Conservation (phyloP, 139 green algal species). For the Spirogloea muscicola region DNA sequence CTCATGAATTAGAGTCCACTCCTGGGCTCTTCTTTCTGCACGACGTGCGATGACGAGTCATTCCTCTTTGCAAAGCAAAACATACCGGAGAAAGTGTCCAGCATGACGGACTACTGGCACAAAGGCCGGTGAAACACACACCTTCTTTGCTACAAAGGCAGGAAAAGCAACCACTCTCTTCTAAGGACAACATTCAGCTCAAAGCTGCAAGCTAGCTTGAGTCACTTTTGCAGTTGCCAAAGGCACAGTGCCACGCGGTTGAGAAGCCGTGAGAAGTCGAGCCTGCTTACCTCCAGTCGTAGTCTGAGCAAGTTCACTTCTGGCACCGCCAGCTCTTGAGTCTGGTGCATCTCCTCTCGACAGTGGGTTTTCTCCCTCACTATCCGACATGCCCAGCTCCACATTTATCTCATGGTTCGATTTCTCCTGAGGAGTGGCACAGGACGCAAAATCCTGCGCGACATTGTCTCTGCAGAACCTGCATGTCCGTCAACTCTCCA, state of each 20-base stretch:
- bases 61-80: neutral
- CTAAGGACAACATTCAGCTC: neutral
- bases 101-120: too few species aligned
- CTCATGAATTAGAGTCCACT: slow-evolving; percentile 3
- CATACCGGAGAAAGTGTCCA: neutral
- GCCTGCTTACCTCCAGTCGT: too few species aligned
- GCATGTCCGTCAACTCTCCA: neutral
- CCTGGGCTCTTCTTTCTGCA: neutral
- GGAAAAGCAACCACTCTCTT: neutral
- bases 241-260: too few species aligned
- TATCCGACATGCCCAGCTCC: slow-evolving; percentile 11
- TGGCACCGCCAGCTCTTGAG: neutral
- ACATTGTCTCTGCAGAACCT: slow-evolving; percentile 8
- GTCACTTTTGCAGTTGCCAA: too few species aligned
- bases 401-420: slow-evolving; percentile 12
- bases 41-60: neutral
- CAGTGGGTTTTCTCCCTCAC: neutral
- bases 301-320: too few species aligned
- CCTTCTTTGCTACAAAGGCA: neutral
- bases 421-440: slow-evolving; percentile 4
- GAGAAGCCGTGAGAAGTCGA: too few species aligned
- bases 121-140: too few species aligned
- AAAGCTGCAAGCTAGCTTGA: neutral
- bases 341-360: neutral
- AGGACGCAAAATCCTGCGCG: neutral